Conservation (phyloP, 164 flowering plant species). For the Kingdonia uniflora region DNA sequence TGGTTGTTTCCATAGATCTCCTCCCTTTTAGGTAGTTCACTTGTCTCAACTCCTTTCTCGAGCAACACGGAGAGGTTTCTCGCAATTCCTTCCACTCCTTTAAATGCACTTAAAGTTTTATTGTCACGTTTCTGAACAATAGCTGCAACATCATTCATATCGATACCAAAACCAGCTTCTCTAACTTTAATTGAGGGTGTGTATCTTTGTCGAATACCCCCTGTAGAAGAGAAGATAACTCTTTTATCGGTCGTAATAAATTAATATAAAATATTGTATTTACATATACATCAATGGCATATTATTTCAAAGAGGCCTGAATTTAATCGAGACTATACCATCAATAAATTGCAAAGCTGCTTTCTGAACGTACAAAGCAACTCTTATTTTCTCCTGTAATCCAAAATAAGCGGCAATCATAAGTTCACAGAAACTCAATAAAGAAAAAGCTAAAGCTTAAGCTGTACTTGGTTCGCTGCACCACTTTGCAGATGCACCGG, state of each 20-base stretch:
- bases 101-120: not conserved
- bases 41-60: constrained; percentile 35
- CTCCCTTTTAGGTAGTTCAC: constrained; percentile 29
- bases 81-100: constrained; percentile 3
- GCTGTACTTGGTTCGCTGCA: too few relatives aligned
- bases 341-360: too few relatives aligned
- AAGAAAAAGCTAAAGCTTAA: too few relatives aligned
- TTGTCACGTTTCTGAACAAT: not conserved
- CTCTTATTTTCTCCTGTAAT: too few relatives aligned
- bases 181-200: not conserved
- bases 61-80: constrained; percentile 30
- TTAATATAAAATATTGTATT: not conserved
- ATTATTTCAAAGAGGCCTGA: too few relatives aligned
- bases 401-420: too few relatives aligned
- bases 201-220: not conserved
- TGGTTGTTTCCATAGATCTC: constrained; percentile 55
- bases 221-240: not conserved
- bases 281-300: too few relatives aligned
- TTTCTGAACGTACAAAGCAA: too few relatives aligned
- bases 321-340: too few relatives aligned
- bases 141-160: not conserved
- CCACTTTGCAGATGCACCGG: too few relatives aligned
- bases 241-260: too few relatives aligned
- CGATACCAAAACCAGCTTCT: constrained; percentile 1
- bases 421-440: too few relatives aligned